Percentiles rank a stretch among this genome's conserved stretches.
Conservation (phyloP, 257 asterid species). For the Jacaranda mimosifolia region DNA sequence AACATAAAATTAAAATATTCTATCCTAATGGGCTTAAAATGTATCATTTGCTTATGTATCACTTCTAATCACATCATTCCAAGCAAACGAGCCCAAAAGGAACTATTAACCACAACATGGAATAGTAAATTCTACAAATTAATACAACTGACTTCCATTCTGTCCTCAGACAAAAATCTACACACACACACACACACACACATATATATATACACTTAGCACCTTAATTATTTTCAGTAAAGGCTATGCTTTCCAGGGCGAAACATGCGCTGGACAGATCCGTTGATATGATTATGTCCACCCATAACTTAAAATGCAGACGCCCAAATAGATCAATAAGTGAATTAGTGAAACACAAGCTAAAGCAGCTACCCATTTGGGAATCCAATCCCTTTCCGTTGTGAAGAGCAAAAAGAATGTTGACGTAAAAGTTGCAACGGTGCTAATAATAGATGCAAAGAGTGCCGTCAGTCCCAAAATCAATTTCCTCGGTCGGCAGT, state of each 20-base stretch:
- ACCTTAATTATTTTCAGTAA: slow-evolving; percentile 4
- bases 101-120: no score
- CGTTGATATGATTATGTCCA: slow-evolving; percentile 12
- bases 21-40: no score
- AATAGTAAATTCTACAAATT: no score
- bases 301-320: slow-evolving; percentile 4
- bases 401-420: slow-evolving; percentile 31
- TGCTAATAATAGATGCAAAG: slow-evolving; percentile 3
- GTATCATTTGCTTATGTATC: no score
- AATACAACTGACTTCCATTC: no score
- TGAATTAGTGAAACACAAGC: slow-evolving; percentile 4
- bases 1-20: no score
- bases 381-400: not conserved
- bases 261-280: slow-evolving; percentile 18
- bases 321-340: not conserved
- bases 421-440: slow-evolving; percentile 21
- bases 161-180: no score
- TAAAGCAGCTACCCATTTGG: slow-evolving; percentile 7
- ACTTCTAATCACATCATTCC: no score
- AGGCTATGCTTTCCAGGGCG: not conserved
- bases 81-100: no score
- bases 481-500: slow-evolving; percentile 25
- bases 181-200: no score
- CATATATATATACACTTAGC: no score
- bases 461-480: slow-evolving; percentile 13